These are phyloP conservation scores for Aspergillus fumigatus DNA, from an alignment of 2,329 filamentous ascomycete species.

Conservation along the genomic window DNA sequence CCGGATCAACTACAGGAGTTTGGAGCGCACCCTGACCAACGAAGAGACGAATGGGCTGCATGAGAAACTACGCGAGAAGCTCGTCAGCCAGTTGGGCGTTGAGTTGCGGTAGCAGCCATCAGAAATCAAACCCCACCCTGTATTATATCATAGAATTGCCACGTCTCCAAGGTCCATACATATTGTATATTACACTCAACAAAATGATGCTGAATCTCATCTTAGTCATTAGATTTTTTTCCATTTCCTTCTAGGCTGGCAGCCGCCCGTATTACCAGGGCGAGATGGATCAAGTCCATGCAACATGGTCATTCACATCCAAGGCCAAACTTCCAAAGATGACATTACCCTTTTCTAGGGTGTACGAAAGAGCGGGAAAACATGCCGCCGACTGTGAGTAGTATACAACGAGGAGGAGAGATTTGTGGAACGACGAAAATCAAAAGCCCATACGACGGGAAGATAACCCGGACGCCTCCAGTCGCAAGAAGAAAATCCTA, in stretches of 20 bases:
- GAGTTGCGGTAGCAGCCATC: slow-evolving; percentile 60
- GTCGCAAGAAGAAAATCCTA: slow-evolving; percentile 23
- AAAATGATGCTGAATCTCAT: neutral
- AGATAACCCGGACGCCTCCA: slow-evolving; percentile 28
- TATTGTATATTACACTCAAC: slow-evolving; percentile 3
- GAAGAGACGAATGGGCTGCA: slow-evolving; percentile 75
- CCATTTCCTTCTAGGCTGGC: slow-evolving; percentile 11
- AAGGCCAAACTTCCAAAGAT: slow-evolving; percentile 7
- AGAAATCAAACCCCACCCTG: neutral
- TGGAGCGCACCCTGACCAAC: slow-evolving; percentile 86
- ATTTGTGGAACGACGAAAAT: slow-evolving; percentile 22
- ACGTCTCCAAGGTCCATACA: neutral
- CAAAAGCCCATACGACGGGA: slow-evolving; percentile 18
- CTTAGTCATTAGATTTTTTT: neutral
- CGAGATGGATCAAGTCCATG: neutral
- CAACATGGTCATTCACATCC: slow-evolving; percentile 9
- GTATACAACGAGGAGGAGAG: slow-evolving; percentile 35
- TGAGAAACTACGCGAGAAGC: slow-evolving; percentile 56
- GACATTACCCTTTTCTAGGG: slow-evolving; percentile 6
- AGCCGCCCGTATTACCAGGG: slow-evolving; percentile 1
- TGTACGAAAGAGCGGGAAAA: slow-evolving; percentile 9
- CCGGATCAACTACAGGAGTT: slow-evolving; percentile 85
- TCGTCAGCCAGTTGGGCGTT: slow-evolving; percentile 70
- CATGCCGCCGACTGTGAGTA: slow-evolving; percentile 17
- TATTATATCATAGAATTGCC: neutral